Evolutionary conservation across 345 rosid genomes (phyloP), one percentile per base, ranked within the genome.

Genomic region (Rhodamnia rubescens): DNA sequence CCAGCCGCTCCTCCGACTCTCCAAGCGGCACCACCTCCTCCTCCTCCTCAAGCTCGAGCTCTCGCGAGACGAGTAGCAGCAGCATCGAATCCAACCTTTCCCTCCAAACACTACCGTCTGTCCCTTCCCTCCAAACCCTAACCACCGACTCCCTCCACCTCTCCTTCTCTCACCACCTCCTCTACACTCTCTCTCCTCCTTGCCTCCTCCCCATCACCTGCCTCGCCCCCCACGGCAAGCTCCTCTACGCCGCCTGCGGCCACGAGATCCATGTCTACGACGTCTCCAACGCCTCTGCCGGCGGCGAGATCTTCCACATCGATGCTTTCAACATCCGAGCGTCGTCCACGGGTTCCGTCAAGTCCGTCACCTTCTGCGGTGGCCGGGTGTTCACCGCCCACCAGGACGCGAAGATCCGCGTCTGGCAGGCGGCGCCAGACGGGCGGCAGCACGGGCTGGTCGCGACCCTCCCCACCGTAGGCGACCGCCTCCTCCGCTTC

Each of bases 341-440:
- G 81, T 89, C 96, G 22, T 89, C 92, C 83, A 89, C 97, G 8
- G 98, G 99, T 26, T 90, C 94, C 61, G 93, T 95, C 24, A 95
- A 96, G 88, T 89, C 93, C n/a, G 83, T 94, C 40, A 50, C 91
- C 24, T 92, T 94, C 88, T 91, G 88, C 85, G 90, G 89, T 74
- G 93, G 93, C 22, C 75, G 29, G 74, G 55, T 95, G 86, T 90
- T 94, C 88, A 92, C 98, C 2, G 95, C 98, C 78, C 98, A 96
- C 74, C 99, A 96, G 83, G 98, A 96, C 89, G 88, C 94, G 53
- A 93, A 94, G 87, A 94, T 97, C 92, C 97, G 98, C 29, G 96
- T 93, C 87, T 96, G 99, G 99, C 91, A 91, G 82, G 20, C 90
- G 69, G 87, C 93, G 82, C 84, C 86, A 47, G 85, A 55, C 11